A percentile compares a stretch with the other conserved stretches of the same genome.
These are phyloP conservation scores for Polygonum maritimum DNA, from an alignment of 148 eudicot genomes.

Conservation along the genomic window DNA sequence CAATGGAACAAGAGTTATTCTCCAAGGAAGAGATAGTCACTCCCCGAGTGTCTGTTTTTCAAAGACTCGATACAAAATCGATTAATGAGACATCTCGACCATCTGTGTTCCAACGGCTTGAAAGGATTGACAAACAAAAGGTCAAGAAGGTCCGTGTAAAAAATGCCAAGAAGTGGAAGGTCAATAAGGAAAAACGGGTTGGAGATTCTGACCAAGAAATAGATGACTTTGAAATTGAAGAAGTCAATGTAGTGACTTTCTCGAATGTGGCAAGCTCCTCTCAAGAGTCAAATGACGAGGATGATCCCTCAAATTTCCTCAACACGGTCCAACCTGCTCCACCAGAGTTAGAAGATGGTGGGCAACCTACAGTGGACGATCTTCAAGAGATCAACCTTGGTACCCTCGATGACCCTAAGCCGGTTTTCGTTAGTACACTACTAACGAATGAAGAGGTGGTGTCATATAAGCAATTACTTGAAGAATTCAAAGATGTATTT, in stretches of 20 bases:
- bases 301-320: neutral
- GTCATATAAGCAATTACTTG: neutral
- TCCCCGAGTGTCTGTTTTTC: too few relatives aligned
- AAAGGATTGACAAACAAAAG: too few relatives aligned
- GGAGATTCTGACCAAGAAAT: too few relatives aligned
- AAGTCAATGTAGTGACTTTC: neutral
- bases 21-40: too few relatives aligned
- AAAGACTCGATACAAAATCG: too few relatives aligned
- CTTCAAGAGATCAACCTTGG: neutral
- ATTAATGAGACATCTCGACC: too few relatives aligned
- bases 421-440: neutral
- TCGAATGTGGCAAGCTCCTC: neutral
- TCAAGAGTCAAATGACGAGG: neutral
- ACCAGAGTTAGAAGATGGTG: neutral
- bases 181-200: too few relatives aligned
- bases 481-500: conserved; percentile 10
- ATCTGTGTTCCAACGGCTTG: too few relatives aligned
- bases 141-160: too few relatives aligned
- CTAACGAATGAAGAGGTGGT: neutral
- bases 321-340: neutral
- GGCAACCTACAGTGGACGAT: neutral
- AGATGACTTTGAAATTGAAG: too few relatives aligned
- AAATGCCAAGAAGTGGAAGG: too few relatives aligned
- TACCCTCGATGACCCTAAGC: neutral
- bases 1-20: too few relatives aligned